phyloP scores from a whole-genome alignment of 352 stramenopile genomes.

The Phytophthora quininea region DNA sequence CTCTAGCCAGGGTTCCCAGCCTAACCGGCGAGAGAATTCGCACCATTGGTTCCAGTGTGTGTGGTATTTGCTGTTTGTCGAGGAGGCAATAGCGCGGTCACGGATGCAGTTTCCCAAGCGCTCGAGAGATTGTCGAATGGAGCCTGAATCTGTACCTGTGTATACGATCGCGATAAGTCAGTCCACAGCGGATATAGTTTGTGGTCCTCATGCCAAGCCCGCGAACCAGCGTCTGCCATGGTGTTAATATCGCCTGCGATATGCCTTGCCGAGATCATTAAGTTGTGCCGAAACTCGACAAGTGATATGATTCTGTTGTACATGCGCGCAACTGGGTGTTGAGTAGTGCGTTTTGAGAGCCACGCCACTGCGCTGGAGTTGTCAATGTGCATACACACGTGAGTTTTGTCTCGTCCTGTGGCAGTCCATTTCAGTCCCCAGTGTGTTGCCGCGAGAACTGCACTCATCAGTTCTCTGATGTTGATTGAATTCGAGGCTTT shows the following conservation, averaged over 20 bases:
- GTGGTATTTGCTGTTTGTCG: not conserved
- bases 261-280: not conserved
- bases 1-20: not conserved
- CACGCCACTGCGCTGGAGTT: not conserved
- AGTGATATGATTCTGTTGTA: not conserved
- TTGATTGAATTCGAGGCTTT: not conserved
- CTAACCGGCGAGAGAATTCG: not conserved
- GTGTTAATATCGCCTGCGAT: not conserved
- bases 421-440: not conserved
- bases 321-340: not conserved
- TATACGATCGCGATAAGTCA: slow-evolving; percentile 20
- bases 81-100: slow-evolving; percentile 1
- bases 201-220: not conserved
- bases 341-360: not conserved
- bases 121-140: slow-evolving; percentile 16
- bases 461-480: not conserved
- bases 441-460: not conserved
- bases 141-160: slow-evolving; percentile 11
- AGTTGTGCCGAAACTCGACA: not conserved
- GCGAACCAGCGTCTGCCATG: not conserved
- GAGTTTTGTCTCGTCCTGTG: not conserved
- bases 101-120: slow-evolving; percentile 10
- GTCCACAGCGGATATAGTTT: slow-evolving; percentile 4
- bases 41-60: slow-evolving; percentile 7
- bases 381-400: not conserved